A percentile compares a stretch with the other conserved stretches of the same genome.
These are phyloP conservation scores for Aurantiochytrium sp. DNA, from an alignment of 108 stramenopile genomes.

Conservation along the genomic window DNA sequence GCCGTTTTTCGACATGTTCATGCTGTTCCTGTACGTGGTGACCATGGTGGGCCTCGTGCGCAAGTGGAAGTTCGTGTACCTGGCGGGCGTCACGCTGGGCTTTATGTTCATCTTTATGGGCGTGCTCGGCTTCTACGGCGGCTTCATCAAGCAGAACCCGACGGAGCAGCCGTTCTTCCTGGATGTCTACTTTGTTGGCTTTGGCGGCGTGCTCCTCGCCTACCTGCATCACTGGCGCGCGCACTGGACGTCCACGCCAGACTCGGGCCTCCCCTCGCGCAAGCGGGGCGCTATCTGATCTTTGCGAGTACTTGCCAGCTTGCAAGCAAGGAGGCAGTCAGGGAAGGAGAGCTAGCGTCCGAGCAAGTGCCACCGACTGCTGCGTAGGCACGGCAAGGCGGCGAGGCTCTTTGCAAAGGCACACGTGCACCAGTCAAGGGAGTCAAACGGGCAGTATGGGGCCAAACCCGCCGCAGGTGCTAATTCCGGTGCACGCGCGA, in stretches of 20 bases:
- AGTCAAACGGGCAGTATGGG: too few species aligned
- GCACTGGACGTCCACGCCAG: background rate
- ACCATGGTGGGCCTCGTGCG: background rate
- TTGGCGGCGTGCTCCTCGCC: background rate
- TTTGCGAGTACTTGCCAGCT: too few species aligned
- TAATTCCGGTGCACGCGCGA: too few species aligned
- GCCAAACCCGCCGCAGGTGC: too few species aligned
- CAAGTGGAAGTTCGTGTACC: background rate
- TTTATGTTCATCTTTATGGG: constrained; percentile 30
- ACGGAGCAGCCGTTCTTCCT: background rate
- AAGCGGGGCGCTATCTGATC: constrained; percentile 9
- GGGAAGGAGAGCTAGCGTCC: too few species aligned
- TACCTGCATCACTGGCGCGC: background rate
- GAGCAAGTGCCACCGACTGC: too few species aligned
- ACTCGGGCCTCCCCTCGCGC: background rate
- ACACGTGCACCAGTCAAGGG: too few species aligned
- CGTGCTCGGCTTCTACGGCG: background rate
- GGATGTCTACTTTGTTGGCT: background rate
- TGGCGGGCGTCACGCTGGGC: background rate
- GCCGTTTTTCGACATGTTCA: background rate
- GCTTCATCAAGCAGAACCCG: background rate
- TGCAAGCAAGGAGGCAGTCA: too few species aligned
- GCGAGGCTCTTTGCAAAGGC: too few species aligned
- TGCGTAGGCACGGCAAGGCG: too few species aligned
- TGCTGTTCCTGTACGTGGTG: background rate